phyloP scores from a whole-genome alignment of 2,329 filamentous ascomycete genomes.

The Xylogone sp. region DNA sequence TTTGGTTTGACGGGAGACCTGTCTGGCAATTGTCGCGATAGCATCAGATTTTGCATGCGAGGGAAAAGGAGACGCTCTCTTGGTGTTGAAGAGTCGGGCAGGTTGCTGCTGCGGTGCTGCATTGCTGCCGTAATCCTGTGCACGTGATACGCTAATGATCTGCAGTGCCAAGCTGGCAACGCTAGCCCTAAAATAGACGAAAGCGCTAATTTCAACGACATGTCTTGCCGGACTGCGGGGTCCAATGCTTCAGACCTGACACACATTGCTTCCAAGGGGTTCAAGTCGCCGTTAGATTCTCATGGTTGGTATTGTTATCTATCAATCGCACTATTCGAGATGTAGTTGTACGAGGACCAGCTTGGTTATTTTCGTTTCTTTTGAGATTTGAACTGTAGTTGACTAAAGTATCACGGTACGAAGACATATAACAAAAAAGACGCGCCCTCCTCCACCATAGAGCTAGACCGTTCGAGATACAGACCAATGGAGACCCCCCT shows the following conservation, averaged over 20 bases:
- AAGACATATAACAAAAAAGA: not conserved
- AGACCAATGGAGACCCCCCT: not conserved
- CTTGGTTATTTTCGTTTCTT: not conserved
- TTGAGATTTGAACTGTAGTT: not conserved
- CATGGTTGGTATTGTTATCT: no score
- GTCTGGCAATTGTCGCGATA: no score
- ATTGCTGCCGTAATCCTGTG: not conserved
- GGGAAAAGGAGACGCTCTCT: no score
- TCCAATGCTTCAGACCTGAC: not conserved
- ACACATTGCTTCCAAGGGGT: not conserved
- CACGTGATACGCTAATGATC: not conserved
- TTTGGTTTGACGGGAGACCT: no score
- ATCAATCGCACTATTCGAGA: no score
- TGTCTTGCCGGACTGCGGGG: not conserved
- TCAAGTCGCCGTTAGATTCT: no score
- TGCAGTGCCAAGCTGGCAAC: not conserved
- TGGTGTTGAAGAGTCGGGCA: no score
- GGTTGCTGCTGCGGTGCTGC: no score
- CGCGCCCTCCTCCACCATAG: not conserved
- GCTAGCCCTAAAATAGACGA: not conserved
- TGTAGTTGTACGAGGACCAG: not conserved
- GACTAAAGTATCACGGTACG: not conserved
- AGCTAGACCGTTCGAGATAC: not conserved
- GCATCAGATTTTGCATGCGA: no score
- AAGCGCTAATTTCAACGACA: not conserved